These are phyloP conservation scores for Pleurotus cornucopiae DNA, from an alignment of 768 basidiomycete genomes.

Conservation along the genomic window DNA sequence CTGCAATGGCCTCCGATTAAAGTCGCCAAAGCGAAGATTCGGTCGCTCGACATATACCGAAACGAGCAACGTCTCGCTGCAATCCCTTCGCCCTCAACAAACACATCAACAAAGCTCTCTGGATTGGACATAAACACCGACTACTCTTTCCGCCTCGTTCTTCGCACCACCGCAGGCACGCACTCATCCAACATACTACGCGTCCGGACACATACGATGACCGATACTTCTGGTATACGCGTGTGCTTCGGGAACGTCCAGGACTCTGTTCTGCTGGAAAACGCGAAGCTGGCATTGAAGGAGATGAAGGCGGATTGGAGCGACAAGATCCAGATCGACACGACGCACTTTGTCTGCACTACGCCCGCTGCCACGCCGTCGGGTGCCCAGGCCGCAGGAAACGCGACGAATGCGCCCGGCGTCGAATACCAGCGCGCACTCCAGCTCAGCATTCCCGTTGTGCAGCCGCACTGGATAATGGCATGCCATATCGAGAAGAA, in stretches of 20 bases:
- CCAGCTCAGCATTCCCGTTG: conserved; percentile 90
- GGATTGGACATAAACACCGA: conserved; percentile 78
- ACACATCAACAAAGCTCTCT: conserved; percentile 86
- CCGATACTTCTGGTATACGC: conserved; percentile 89
- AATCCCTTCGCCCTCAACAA: conserved; percentile 77
- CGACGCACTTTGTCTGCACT: conserved; percentile 96
- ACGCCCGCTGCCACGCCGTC: conserved; percentile 69
- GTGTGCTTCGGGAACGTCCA: conserved; percentile 93
- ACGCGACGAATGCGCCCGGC: conserved; percentile 55
- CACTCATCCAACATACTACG: conserved; percentile 81
- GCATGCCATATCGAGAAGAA: conserved; percentile 84
- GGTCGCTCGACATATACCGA: conserved; percentile 89
- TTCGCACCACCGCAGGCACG: conserved; percentile 90
- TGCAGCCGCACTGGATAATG: conserved; percentile 92
- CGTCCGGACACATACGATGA: conserved; percentile 90
- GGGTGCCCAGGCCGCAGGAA: conserved; percentile 54
- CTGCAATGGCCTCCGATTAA: conserved; percentile 90
- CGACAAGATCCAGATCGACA: conserved; percentile 94
- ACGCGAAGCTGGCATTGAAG: conserved; percentile 73
- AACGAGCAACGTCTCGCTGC: conserved; percentile 85
- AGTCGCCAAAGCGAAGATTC: conserved; percentile 81
- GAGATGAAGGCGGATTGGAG: conserved; percentile 91
- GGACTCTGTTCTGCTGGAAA: conserved; percentile 69
- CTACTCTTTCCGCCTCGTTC: conserved; percentile 91
- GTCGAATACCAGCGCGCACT: conserved; percentile 94